Evolutionary conservation across 306 rosid species (phyloP), one percentile per base, ranked within the genome.

Genomic region (Hippophae rhamnoides): DNA sequence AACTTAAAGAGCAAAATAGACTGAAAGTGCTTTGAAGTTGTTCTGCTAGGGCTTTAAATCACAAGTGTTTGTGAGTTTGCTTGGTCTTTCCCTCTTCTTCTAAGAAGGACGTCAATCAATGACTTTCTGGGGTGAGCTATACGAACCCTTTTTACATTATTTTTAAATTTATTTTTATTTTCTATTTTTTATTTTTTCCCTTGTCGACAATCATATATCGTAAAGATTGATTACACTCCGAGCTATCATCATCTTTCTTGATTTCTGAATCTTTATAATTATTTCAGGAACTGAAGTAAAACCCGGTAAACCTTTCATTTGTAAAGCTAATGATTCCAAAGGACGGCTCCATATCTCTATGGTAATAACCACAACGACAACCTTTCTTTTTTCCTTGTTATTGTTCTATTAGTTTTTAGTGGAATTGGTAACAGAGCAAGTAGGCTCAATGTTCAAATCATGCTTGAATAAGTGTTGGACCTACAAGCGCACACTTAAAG

Each of bases 261-360:
- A 57, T 48, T 66, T 60, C 48, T 52, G 6, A 25, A 41, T 59
- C 56, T 57, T 56, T 26, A 60, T 56, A 12, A 11, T 14, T 60
- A 44, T 67, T 43, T 10, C 72, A 82, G 98, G 96, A 48, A 76
- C 78, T 9, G 98, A 87, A 78, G 85, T 90, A 45, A 90, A 87
- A 76, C 83, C 96, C 7, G 98, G 89, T 55, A 90, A 76, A 63
- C 94, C 96, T 38, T 81, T 81, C 13, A 71, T 81, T 55, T 89
- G 81, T 58, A 56, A 72, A 5, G 69, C 52, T 50, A 84, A 81
- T 43, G 78, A 62, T 31, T 64, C 67, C 6, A 79, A 78, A 74
- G 95, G 96, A 52, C 88, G 96, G 55, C 95, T 90, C 40, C 98
- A 87, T 68, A 62, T 90, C 76, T 84, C 97, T 9, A 72, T 90